Evolutionary conservation across 192 early-diverging fungal species (phyloP).

Genomic region (Geranomyces variabilis): DNA sequence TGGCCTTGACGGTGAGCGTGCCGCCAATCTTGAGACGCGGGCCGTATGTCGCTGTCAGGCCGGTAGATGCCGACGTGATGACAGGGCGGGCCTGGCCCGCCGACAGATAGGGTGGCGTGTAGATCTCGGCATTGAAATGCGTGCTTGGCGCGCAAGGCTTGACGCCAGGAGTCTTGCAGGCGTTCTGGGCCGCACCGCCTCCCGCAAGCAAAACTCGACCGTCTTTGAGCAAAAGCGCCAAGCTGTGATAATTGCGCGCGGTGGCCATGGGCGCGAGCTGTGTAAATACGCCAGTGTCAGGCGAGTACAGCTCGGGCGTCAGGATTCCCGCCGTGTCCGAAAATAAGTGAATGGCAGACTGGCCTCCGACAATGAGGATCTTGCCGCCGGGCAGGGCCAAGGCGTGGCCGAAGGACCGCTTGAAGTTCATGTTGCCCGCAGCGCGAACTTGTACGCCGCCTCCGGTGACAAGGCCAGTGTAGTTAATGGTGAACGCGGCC

Average conservation of each 20-base stretch:
- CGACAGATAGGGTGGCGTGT: constrained; percentile 11
- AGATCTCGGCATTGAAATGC: constrained; percentile 18
- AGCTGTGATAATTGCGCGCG: constrained; percentile 5
- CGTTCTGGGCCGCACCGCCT: background rate
- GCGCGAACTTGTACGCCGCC: background rate
- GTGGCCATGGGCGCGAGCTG: background rate
- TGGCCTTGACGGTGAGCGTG: background rate
- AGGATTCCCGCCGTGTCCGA: background rate
- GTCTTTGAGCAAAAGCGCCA: constrained; percentile 3
- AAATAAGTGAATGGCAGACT: constrained; percentile 1
- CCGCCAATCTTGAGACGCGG: background rate
- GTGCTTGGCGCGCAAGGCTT: background rate
- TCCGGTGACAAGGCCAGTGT: background rate
- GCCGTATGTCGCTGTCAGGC: background rate
- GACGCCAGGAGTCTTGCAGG: constrained; percentile 5
- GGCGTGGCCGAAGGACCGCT: background rate
- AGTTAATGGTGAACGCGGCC: constrained; percentile 10
- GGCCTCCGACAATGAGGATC: constrained; percentile 19
- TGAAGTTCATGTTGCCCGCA: constrained; percentile 2
- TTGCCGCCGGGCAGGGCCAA: constrained; percentile 17
- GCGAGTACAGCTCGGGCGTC: constrained; percentile 1
- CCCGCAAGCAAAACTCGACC: constrained; percentile 3
- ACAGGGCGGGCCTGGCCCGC: background rate
- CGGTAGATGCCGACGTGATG: background rate
- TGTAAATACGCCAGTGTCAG: background rate